A percentile compares a stretch with the other conserved stretches of the same genome.
These are phyloP conservation scores for Colletotrichum graminicola DNA, from an alignment of 2,329 filamentous ascomycete species.

Conservation along the genomic window DNA sequence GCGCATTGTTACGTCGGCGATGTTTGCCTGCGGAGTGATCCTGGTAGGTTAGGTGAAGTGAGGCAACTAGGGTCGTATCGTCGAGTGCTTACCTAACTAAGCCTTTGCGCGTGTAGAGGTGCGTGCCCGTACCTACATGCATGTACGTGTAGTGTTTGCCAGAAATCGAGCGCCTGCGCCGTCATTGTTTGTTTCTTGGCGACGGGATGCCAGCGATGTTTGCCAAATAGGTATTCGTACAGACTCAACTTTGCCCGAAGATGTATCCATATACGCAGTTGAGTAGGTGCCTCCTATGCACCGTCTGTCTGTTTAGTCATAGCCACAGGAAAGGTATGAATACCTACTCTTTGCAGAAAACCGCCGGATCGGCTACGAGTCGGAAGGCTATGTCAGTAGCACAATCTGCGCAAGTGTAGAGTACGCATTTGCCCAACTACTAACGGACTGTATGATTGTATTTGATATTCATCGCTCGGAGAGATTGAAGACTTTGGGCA, in stretches of 20 bases:
- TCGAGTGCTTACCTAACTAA: background rate
- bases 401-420: no score
- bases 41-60: background rate
- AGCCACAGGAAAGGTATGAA: no score
- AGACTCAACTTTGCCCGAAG: background rate
- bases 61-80: background rate
- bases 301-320: no score
- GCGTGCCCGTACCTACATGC: no score
- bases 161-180: background rate
- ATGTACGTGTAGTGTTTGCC: background rate
- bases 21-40: slow-evolving; percentile 15
- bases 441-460: no score
- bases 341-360: no score
- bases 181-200: background rate
- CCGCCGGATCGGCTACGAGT: no score
- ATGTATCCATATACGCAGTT: background rate
- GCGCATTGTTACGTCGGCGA: background rate
- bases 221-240: background rate
- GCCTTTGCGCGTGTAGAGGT: no score
- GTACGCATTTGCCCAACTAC: no score
- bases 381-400: no score
- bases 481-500: background rate
- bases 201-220: background rate
- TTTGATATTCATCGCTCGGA: background rate
- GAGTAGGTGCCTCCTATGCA: no score